Percentiles rank a stretch among this genome's conserved stretches.
These are phyloP conservation scores for Rhododendron mucronatum DNA, from an alignment of 148 eudicot species.

Conservation along the genomic window DNA sequence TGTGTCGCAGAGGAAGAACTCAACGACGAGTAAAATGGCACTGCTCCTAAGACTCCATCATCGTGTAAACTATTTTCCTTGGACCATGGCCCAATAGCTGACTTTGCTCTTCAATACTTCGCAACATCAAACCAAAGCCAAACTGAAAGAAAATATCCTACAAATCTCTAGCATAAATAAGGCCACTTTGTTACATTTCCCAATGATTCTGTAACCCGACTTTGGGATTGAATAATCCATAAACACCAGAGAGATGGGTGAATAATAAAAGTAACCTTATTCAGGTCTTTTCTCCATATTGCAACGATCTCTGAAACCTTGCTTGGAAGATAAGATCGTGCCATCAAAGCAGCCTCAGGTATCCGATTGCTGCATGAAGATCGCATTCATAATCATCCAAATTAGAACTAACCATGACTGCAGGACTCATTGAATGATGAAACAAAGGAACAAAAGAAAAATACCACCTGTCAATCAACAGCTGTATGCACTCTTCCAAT, in stretches of 20 bases:
- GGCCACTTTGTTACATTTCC: constrained; percentile 4
- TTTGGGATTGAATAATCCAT: not conserved
- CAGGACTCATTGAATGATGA: not conserved
- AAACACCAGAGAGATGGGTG: not conserved
- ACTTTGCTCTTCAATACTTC: not conserved
- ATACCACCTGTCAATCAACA: constrained; percentile 77
- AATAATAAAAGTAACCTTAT: constrained; percentile 47
- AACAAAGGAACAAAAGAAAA: not conserved
- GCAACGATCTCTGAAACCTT: constrained; percentile 88
- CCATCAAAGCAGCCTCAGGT: constrained; percentile 98
- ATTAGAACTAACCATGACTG: not conserved
- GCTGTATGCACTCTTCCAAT: constrained; percentile 89
- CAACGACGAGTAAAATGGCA: not conserved
- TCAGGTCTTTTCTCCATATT: constrained; percentile 90
- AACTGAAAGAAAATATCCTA: not conserved
- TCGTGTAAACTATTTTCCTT: not conserved
- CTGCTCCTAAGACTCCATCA: not conserved
- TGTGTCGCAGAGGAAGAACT: not conserved
- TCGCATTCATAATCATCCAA: constrained; percentile 9
- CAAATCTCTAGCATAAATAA: not conserved
- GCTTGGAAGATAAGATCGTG: constrained; percentile 93
- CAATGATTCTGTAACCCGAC: not conserved
- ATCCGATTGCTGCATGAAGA: constrained; percentile 77
- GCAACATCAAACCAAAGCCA: not conserved
- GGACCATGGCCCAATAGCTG: not conserved